Evolutionary conservation across 75 land plant species (phyloP).

Genomic region (Sequoia sempervirens): DNA sequence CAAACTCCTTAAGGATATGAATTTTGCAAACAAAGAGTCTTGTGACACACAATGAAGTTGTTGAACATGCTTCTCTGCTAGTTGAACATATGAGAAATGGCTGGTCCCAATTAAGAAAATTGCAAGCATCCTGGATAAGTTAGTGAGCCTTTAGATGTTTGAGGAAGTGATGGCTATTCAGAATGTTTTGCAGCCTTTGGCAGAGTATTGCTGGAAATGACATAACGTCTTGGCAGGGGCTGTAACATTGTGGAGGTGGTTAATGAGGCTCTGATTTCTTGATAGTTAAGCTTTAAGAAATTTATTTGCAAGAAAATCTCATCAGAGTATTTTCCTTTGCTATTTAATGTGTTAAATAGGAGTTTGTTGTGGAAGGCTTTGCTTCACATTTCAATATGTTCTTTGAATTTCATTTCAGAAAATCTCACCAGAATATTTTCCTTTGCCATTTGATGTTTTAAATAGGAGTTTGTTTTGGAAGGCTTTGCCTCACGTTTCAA

Average conservation of each 20-base stretch:
- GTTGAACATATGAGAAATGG: neutral
- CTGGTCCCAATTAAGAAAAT: neutral
- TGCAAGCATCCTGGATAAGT: neutral
- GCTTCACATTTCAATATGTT: neutral
- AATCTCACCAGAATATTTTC: neutral
- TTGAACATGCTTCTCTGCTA: neutral
- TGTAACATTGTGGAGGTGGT: neutral
- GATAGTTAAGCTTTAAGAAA: neutral
- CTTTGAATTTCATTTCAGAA: neutral
- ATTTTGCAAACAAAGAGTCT: neutral
- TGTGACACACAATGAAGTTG: neutral
- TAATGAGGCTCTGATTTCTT: neutral
- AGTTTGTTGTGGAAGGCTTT: neutral
- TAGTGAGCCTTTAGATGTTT: neutral
- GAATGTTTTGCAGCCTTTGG: neutral
- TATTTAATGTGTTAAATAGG: neutral
- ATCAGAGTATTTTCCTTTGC: neutral
- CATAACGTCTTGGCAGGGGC: neutral
- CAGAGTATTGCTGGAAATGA: no score
- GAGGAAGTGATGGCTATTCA: neutral
- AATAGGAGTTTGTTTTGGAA: neutral
- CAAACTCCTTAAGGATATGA: neutral
- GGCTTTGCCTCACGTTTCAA: neutral
- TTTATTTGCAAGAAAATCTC: neutral
- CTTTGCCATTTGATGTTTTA: neutral